Conservation (phyloP, 1,139 yeast species). For the Candida sp. region DNA sequence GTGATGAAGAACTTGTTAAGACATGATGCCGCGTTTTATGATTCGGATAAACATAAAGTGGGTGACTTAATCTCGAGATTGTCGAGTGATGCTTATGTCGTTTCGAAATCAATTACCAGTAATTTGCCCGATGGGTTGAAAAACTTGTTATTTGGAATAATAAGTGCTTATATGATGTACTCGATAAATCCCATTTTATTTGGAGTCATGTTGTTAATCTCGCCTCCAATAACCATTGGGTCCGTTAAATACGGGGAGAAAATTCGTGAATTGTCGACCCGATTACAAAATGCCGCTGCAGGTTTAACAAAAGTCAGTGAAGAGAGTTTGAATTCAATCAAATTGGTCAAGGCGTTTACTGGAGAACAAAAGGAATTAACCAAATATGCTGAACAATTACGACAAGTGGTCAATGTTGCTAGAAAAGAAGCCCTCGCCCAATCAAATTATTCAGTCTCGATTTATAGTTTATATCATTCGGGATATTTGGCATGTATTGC, state of each 20-base stretch:
- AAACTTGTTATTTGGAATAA: slow-evolving; percentile 42
- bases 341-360: slow-evolving; percentile 44
- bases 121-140: slow-evolving; percentile 48
- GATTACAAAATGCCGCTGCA: slow-evolving; percentile 45
- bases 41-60: slow-evolving; percentile 49
- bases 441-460: slow-evolving; percentile 44
- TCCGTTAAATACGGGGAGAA: slow-evolving; percentile 49
- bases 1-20: slow-evolving; percentile 49
- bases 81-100: slow-evolving; percentile 55
- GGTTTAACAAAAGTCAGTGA: slow-evolving; percentile 46
- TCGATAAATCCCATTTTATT: slow-evolving; percentile 42
- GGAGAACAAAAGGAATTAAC: slow-evolving; percentile 42
- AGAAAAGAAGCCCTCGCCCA: slow-evolving; percentile 47
- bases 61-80: slow-evolving; percentile 54
- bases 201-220: slow-evolving; percentile 48
- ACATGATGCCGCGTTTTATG: slow-evolving; percentile 51
- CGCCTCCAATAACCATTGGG: slow-evolving; percentile 53
- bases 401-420: slow-evolving; percentile 42
- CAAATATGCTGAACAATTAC: slow-evolving; percentile 37
- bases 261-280: slow-evolving; percentile 40
- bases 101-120: slow-evolving; percentile 42
- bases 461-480: slow-evolving; percentile 42
- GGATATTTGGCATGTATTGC: slow-evolving; percentile 47
- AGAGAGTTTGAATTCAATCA: slow-evolving; percentile 44
- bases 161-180: slow-evolving; percentile 47